These are phyloP conservation scores for Volutella citrinella DNA, from an alignment of 2,329 filamentous ascomycete species.

Conservation along the genomic window DNA sequence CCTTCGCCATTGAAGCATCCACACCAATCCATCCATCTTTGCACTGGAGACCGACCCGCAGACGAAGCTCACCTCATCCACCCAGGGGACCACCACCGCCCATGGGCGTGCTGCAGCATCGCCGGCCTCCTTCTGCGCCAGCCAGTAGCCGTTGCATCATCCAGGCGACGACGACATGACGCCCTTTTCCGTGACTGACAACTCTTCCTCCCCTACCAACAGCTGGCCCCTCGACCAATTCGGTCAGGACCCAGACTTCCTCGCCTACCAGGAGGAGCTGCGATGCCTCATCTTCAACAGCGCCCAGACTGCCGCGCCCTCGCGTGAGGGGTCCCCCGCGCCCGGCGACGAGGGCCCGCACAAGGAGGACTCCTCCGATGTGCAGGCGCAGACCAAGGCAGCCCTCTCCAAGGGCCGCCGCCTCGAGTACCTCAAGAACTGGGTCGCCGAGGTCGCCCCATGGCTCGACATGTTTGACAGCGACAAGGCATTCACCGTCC, in stretches of 20 bases:
- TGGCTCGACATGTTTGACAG: conserved; percentile 60
- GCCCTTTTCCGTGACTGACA: conserved; percentile 13
- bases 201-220: conserved; percentile 25
- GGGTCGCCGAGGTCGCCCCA: conserved; percentile 50
- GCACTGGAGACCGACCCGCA: no score
- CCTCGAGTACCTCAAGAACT: conserved; percentile 44
- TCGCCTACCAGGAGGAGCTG: conserved; percentile 44
- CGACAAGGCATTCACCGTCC: conserved; percentile 48
- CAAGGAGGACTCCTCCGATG: conserved; percentile 17
- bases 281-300: conserved; percentile 44
- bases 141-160: background rate
- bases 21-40: no score
- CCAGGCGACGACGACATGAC: background rate
- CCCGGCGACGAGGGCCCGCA: conserved; percentile 16
- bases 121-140: background rate
- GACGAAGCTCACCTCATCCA: no score
- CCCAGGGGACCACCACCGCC: no score
- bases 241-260: conserved; percentile 38
- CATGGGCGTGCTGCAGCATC: no score
- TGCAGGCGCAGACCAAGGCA: conserved; percentile 20
- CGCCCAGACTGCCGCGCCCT: conserved; percentile 41
- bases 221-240: conserved; percentile 34
- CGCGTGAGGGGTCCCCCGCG: conserved; percentile 35
- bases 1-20: no score
- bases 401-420: conserved; percentile 31